Percentiles rank a stretch among this genome's conserved stretches.
Conservation (phyloP, 192 early-diverging fungal genomes). For the Diversispora eburnea region DNA sequence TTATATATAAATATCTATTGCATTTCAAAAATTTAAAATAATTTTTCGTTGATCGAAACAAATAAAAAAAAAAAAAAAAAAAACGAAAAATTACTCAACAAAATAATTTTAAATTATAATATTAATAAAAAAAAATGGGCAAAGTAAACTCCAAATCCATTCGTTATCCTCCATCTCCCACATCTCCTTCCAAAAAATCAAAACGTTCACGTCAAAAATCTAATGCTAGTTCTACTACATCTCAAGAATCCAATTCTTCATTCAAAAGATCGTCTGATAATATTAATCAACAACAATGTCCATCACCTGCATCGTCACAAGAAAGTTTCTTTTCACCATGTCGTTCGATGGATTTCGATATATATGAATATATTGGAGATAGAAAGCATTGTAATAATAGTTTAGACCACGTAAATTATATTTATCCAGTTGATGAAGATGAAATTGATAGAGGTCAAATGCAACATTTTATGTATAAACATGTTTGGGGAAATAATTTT, state of each 20-base stretch:
- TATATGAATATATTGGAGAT: conserved; percentile 8
- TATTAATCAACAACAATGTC: not conserved
- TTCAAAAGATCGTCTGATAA: not conserved
- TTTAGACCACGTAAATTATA: not conserved
- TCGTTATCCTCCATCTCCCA: not conserved
- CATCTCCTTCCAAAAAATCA: not conserved
- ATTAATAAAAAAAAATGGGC: not conserved
- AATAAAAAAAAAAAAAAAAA: too few species aligned
- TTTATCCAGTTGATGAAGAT: conserved; percentile 11
- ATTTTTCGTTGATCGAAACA: too few species aligned
- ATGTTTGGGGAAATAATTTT: conserved; percentile 37
- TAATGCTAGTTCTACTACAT: not conserved
- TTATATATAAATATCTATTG: too few species aligned
- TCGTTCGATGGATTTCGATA: not conserved
- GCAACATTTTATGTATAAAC: conserved; percentile 37
- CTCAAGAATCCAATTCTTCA: not conserved
- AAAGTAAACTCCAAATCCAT: conserved; percentile 9
- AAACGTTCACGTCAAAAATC: conserved; percentile 1
- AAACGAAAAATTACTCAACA: too few species aligned
- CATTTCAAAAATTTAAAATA: too few species aligned
- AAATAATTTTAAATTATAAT: not conserved
- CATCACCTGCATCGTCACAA: not conserved
- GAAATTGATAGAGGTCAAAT: conserved; percentile 11
- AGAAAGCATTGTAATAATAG: not conserved
- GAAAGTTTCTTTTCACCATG: not conserved